Conservation (phyloP, 352 stramenopile genomes). For the Phytophthora pinifolia region DNA sequence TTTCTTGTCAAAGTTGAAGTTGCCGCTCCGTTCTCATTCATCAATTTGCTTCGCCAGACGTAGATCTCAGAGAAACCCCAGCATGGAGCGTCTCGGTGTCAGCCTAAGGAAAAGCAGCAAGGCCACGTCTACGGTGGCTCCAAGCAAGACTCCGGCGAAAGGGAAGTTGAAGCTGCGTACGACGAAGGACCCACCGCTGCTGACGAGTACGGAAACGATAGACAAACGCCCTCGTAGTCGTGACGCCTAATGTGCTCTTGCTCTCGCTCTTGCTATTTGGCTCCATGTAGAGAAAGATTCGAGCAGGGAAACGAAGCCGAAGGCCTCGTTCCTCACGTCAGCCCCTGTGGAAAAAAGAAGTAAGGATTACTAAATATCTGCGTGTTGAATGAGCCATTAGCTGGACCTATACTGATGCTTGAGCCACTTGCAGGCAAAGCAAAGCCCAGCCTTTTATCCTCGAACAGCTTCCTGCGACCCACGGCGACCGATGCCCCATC, state of each 20-base stretch:
- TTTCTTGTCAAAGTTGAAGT: slow-evolving; percentile 30
- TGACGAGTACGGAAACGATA: slow-evolving; percentile 24
- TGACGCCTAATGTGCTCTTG: neutral
- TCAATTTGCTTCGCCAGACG: slow-evolving; percentile 21
- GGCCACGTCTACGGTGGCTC: neutral
- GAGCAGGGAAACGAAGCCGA: slow-evolving; percentile 21
- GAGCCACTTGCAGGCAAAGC: slow-evolving; percentile 3
- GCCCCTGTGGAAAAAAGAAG: slow-evolving; percentile 14
- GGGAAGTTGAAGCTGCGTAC: slow-evolving; percentile 30
- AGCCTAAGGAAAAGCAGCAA: neutral
- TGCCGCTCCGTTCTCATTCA: slow-evolving; percentile 27
- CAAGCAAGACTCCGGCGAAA: neutral
- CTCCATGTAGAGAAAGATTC: slow-evolving; percentile 20
- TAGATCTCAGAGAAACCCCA: neutral
- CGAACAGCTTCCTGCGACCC: slow-evolving; percentile 21
- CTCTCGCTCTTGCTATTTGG: neutral
- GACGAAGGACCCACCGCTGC: slow-evolving; percentile 18
- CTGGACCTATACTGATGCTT: neutral
- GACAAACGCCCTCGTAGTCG: neutral
- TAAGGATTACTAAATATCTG: slow-evolving; percentile 11
- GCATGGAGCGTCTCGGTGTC: no score
- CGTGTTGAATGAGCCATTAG: neutral
- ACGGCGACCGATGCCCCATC: neutral
- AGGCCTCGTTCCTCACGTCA: slow-evolving; percentile 18
- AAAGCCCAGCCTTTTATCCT: slow-evolving; percentile 7